phyloP scores from a whole-genome alignment of 495 filamentous ascomycete genomes.

The Aspergillus affinis region DNA sequence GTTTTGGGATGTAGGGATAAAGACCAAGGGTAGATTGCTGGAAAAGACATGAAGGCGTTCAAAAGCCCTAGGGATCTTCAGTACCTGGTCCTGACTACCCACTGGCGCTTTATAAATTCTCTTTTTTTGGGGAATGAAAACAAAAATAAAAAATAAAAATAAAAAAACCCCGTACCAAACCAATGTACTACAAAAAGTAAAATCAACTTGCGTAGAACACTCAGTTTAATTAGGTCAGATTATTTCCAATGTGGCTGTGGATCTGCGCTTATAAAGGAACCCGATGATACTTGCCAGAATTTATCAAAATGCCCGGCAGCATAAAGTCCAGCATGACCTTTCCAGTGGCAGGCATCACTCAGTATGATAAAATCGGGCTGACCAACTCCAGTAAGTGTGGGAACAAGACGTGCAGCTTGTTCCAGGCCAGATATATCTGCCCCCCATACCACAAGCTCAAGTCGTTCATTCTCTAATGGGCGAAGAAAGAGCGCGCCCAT shows the following conservation, averaged over 20 bases:
- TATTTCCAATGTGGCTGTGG: not conserved
- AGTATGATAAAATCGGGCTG: slow-evolving; percentile 58
- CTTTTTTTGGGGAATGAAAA: too few species aligned
- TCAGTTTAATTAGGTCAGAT: not conserved
- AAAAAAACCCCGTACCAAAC: not conserved
- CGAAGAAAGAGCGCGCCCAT: slow-evolving; percentile 51
- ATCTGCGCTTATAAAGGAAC: slow-evolving; percentile 16
- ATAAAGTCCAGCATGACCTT: slow-evolving; percentile 51
- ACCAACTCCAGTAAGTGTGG: slow-evolving; percentile 57
- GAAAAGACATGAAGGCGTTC: too few species aligned
- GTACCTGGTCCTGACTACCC: too few species aligned
- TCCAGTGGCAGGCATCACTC: slow-evolving; percentile 44
- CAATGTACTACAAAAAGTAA: not conserved
- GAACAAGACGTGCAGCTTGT: slow-evolving; percentile 55
- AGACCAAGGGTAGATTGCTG: too few species aligned
- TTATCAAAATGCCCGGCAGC: slow-evolving; percentile 57
- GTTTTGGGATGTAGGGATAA: too few species aligned
- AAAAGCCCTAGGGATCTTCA: too few species aligned
- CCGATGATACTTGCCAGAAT: slow-evolving; percentile 49
- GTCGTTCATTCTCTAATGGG: slow-evolving; percentile 40
- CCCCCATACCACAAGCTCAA: slow-evolving; percentile 60
- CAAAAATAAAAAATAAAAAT: too few species aligned
- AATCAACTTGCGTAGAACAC: not conserved
- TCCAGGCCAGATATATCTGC: slow-evolving; percentile 42
- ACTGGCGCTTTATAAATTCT: too few species aligned